These are phyloP conservation scores for Cercospora brassicicola DNA, from an alignment of 2,329 filamentous ascomycete species.

Conservation along the genomic window DNA sequence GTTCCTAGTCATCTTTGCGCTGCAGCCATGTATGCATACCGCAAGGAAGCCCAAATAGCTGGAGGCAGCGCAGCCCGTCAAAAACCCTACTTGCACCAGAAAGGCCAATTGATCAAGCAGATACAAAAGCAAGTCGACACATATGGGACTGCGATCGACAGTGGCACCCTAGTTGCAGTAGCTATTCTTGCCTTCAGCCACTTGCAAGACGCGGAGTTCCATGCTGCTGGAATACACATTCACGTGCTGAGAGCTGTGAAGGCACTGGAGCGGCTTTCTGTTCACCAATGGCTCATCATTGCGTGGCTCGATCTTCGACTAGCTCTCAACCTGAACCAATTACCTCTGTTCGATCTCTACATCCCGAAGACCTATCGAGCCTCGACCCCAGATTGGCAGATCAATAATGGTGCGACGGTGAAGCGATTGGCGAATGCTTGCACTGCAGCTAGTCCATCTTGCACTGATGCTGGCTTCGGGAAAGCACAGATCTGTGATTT, in stretches of 20 bases:
- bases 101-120: background rate
- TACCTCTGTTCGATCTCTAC: conserved; percentile 1
- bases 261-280: background rate
- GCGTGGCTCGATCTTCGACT: conserved; percentile 2
- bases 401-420: background rate
- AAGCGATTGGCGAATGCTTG: background rate
- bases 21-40: conserved; percentile 3
- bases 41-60: background rate
- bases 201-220: background rate
- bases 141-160: background rate
- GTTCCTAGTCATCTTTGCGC: background rate
- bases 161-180: conserved; percentile 4
- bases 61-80: background rate
- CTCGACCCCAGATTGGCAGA: background rate
- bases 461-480: background rate
- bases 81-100: background rate
- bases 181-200: background rate
- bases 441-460: background rate
- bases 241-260: background rate
- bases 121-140: background rate
- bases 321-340: background rate
- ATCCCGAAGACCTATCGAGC: background rate
- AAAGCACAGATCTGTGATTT: background rate
- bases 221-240: background rate
- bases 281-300: background rate